Evolutionary conservation across 2,329 filamentous ascomycete species (phyloP).

Genomic region (Clonostachys chloroleuca): DNA sequence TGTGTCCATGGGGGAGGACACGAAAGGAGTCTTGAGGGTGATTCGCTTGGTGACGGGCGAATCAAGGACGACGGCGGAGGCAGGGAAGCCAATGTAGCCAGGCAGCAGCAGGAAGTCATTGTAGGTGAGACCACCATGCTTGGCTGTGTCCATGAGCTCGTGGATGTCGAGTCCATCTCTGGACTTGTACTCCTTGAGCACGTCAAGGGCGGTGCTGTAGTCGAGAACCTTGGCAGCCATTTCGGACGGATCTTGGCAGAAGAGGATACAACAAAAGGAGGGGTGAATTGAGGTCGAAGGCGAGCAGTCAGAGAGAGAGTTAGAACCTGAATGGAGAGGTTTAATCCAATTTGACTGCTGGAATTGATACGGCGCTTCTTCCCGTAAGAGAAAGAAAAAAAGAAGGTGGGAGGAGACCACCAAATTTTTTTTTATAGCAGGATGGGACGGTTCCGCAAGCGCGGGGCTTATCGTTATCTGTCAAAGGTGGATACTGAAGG

Average conservation of each 20-base stretch:
- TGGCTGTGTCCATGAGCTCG: conserved; percentile 84
- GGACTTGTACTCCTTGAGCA: conserved; percentile 75
- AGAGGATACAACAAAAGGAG: conserved; percentile 13
- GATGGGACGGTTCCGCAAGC: no score
- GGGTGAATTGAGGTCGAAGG: conserved; percentile 34
- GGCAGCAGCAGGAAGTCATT: conserved; percentile 97
- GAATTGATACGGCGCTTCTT: conserved; percentile 43
- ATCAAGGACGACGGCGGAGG: conserved; percentile 82
- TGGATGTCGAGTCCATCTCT: conserved; percentile 84
- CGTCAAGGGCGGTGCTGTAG: conserved; percentile 69
- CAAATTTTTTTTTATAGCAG: no score
- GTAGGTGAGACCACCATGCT: conserved; percentile 92
- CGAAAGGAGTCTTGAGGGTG: conserved; percentile 90
- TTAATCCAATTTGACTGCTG: conserved; percentile 16
- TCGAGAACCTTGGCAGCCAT: conserved; percentile 61
- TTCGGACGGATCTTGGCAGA: conserved; percentile 6
- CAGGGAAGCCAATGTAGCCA: conserved; percentile 97
- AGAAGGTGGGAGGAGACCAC: conserved; percentile 4
- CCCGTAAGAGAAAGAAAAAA: conserved; percentile 43
- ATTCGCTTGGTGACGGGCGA: conserved; percentile 94
- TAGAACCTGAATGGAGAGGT: background rate
- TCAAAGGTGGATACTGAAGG: no score
- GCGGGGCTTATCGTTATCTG: no score
- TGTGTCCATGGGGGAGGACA: conserved; percentile 99
- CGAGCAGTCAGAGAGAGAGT: conserved; percentile 13